Percentiles rank a stretch among this genome's conserved stretches.
Conservation (phyloP, 768 basidiomycete genomes). For the Leccinum longicurvipes region DNA sequence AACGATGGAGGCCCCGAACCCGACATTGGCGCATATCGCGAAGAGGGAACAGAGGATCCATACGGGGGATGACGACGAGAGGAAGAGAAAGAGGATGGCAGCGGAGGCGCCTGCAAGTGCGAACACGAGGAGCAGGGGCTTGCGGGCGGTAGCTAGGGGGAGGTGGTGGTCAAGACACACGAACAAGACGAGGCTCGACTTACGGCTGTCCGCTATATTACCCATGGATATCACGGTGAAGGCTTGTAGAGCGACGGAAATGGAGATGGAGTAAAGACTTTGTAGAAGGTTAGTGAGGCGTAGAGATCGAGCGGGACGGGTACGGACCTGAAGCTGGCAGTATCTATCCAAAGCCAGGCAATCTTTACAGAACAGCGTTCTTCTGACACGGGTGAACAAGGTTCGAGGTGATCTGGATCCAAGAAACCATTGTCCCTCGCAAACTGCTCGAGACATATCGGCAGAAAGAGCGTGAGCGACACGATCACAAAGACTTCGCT, state of each 20-base stretch:
- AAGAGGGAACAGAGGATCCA: slow-evolving; percentile 71
- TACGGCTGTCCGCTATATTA: slow-evolving; percentile 86
- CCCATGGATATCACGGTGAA: slow-evolving; percentile 95
- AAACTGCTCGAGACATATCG: slow-evolving; percentile 84
- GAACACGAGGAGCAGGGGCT: slow-evolving; percentile 72
- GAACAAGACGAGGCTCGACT: slow-evolving; percentile 24
- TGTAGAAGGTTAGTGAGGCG: neutral
- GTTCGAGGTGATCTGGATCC: slow-evolving; percentile 60
- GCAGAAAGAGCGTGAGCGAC: slow-evolving; percentile 76
- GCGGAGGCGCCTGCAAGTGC: slow-evolving; percentile 68
- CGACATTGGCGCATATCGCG: slow-evolving; percentile 76
- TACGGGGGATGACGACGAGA: slow-evolving; percentile 66
- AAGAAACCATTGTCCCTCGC: slow-evolving; percentile 85
- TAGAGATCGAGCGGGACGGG: neutral
- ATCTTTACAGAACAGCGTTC: slow-evolving; percentile 76
- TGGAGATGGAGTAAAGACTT: slow-evolving; percentile 85
- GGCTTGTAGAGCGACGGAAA: slow-evolving; percentile 86
- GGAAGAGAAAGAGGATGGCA: slow-evolving; percentile 65
- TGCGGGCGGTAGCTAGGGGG: slow-evolving; percentile 60
- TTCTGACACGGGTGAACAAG: slow-evolving; percentile 45
- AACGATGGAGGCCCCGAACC: slow-evolving; percentile 83
- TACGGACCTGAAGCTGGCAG: slow-evolving; percentile 81
- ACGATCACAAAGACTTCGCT: slow-evolving; percentile 83
- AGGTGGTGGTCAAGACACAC: neutral
- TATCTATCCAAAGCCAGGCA: slow-evolving; percentile 85